Conservation (phyloP, 2,329 filamentous ascomycete genomes). For the Cordyceps pruinosa region DNA sequence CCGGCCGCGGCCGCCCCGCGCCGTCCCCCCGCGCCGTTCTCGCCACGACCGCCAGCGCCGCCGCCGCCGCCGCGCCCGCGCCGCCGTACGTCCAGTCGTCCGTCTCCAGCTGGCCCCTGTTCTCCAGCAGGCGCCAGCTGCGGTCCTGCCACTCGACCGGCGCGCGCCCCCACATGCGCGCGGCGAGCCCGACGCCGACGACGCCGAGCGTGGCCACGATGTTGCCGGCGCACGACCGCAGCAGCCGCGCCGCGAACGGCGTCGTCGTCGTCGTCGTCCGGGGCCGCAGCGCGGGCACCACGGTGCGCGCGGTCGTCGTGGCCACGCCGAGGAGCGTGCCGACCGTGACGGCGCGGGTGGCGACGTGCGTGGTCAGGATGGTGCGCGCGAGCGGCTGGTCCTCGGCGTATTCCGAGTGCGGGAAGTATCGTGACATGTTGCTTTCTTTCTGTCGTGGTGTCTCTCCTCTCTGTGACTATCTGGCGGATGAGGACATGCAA, state of each 20-base stretch:
- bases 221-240: constrained; percentile 40
- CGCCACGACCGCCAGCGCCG: constrained; percentile 25
- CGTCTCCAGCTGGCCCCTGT: constrained; percentile 46
- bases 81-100: constrained; percentile 49
- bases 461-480: neutral
- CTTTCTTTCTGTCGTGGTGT: neutral
- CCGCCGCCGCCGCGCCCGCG: constrained; percentile 29
- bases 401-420: constrained; percentile 52
- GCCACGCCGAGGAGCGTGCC: constrained; percentile 43
- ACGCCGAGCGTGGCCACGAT: constrained; percentile 38
- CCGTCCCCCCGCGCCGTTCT: constrained; percentile 32
- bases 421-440: constrained; percentile 46
- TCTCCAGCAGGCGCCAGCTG: constrained; percentile 54
- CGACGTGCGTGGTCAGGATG: constrained; percentile 54
- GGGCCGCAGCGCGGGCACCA: constrained; percentile 24
- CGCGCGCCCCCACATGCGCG: constrained; percentile 48
- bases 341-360: constrained; percentile 47
- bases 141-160: constrained; percentile 59
- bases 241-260: constrained; percentile 22
- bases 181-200: constrained; percentile 35
- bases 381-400: constrained; percentile 49
- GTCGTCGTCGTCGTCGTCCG: constrained; percentile 22
- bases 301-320: constrained; percentile 27
- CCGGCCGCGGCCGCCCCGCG: constrained; percentile 36
- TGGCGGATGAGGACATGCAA: no score